Base-by-base conservation (phyloP, 768 basidiomycete genomes). In the Tylopilus rubrobrunneus region DNA sequence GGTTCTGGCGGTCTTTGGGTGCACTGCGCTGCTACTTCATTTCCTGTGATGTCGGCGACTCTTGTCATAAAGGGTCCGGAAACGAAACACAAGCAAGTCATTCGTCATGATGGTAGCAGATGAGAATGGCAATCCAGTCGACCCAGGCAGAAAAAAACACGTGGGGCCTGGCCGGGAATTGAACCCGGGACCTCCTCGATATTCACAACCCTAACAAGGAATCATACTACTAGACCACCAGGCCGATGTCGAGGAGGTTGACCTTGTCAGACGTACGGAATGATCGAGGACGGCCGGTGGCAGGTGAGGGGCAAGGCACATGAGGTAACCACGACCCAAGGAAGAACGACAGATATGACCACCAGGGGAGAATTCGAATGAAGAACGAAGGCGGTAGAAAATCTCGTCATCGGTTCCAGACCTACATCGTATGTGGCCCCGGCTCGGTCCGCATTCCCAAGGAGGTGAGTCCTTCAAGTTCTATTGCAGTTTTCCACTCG, bases 171-270 rank as follows among this genome's bases (percentile, higher is more conserved):
- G 79, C 84, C 80, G 84, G 84, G 85, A 86, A 86, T 87, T 86
- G 85, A 88, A 87, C 86, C 85, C 84, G 80, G 84, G 84, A 86
- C 86, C 86, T 87, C 85, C 85, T 85, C 84, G 71, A 63, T n/a
- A 17, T 31, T 23, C 21, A 51, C 27, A 55, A 53, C 79, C 78
- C 79, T 76, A 80, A 81, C 77, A 77, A 79, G 77, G 80, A 80
- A 80, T 81, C 80, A 80, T 80, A 78, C 80, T 76, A 80, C 79
- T 80, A 81, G 78, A 79, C 78, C 77, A 79, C 73, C 76, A 78
- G 77, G 79, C 78, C 78, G 55, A 52, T 37, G 28, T 17, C 10
- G n/a, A 34, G 25, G 17, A 25, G 5, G 0, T 2, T 17, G 1
- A 9, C 41, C 23, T 25, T 33, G n/a, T 40, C 9, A 19, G 9